Conservation (phyloP, 805 yeast species). For the Ogataea glucozyma region DNA sequence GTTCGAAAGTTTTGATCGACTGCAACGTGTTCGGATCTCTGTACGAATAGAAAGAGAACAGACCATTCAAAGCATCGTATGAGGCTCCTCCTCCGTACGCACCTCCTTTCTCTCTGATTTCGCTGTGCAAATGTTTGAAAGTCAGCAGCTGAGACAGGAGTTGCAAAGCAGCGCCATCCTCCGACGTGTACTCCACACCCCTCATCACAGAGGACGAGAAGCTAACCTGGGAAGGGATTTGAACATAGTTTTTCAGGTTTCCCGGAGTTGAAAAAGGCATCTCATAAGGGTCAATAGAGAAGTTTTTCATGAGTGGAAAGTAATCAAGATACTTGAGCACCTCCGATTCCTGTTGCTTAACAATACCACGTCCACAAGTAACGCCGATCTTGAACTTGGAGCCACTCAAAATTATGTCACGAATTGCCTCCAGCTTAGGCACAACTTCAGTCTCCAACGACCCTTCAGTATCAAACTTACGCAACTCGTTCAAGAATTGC, state of each 20-base stretch:
- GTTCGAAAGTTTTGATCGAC: conserved; percentile 60
- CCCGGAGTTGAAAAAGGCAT: neutral
- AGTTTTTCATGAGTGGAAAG: conserved; percentile 11
- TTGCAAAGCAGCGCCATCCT: conserved; percentile 85
- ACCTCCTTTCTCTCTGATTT: conserved; percentile 93
- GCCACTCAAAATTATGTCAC: conserved; percentile 43
- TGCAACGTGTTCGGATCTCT: conserved; percentile 87
- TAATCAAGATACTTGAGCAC: conserved; percentile 35
- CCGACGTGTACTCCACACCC: conserved; percentile 66
- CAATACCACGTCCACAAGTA: conserved; percentile 54
- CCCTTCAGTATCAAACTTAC: conserved; percentile 51
- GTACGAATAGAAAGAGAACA: conserved; percentile 82
- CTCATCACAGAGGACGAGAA: conserved; percentile 68
- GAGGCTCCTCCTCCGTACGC: conserved; percentile 97
- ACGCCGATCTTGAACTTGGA: conserved; percentile 51
- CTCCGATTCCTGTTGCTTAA: conserved; percentile 38
- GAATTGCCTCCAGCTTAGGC: conserved; percentile 60
- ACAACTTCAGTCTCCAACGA: conserved; percentile 56
- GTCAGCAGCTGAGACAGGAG: conserved; percentile 78
- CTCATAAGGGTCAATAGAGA: conserved; percentile 18
- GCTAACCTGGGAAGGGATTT: conserved; percentile 86
- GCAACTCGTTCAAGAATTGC: conserved; percentile 62
- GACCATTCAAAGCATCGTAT: conserved; percentile 79
- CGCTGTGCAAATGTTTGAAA: conserved; percentile 81
- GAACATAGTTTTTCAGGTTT: conserved; percentile 47